phyloP scores from a whole-genome alignment of 306 rosid genomes.

The Fragaria iinumae region DNA sequence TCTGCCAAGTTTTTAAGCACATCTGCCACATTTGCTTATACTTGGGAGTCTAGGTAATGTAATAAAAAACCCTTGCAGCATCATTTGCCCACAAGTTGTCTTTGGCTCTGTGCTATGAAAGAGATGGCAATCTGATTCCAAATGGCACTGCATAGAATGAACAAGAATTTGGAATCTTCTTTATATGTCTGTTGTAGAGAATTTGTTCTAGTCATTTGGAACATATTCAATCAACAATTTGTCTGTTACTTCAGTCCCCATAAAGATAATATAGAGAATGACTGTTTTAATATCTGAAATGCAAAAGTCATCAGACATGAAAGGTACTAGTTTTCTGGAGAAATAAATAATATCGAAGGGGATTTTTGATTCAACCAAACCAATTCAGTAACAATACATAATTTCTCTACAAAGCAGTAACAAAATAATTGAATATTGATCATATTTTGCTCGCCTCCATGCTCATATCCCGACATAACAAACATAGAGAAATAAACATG shows the following conservation, averaged over 20 bases:
- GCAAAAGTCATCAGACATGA: not conserved
- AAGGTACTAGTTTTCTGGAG: not conserved
- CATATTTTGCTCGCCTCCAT: conserved; percentile 55
- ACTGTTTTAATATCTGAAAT: not conserved
- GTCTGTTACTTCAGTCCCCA: not conserved
- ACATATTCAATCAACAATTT: not conserved
- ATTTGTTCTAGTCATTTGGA: not conserved
- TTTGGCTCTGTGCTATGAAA: not conserved
- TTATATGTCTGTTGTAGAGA: not conserved
- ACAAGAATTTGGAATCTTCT: not conserved
- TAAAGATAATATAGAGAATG: not conserved
- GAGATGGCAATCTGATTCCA: not conserved
- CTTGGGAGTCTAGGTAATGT: not conserved
- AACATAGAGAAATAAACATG: conserved; percentile 50
- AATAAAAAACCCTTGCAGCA: not conserved
- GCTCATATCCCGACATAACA: conserved; percentile 52
- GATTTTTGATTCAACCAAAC: conserved; percentile 54
- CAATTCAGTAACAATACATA: conserved; percentile 50
- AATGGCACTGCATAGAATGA: not conserved
- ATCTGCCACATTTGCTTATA: not conserved
- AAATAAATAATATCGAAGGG: conserved; percentile 26
- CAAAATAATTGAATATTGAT: conserved; percentile 36
- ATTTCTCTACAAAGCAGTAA: conserved; percentile 35
- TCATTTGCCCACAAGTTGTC: not conserved
- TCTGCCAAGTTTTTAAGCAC: not conserved